Conservation (phyloP, 441 rosid genomes). For the Syzygium syzygioides region DNA sequence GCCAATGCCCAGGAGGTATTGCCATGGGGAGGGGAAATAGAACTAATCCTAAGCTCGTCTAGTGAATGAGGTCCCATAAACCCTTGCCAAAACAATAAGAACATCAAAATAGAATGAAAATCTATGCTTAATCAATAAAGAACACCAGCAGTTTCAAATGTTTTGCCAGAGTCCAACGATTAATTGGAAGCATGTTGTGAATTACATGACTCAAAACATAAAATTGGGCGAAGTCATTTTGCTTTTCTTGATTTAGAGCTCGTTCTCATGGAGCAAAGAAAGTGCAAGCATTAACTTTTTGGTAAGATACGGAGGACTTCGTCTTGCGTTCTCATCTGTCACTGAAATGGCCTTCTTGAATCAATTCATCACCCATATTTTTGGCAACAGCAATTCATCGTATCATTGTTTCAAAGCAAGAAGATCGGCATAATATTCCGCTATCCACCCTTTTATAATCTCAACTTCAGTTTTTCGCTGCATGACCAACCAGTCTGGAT, state of each 20-base stretch:
- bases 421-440: neutral
- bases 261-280: neutral
- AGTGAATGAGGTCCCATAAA: neutral
- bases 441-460: slow-evolving; percentile 4
- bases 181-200: neutral
- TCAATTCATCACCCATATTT: neutral
- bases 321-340: neutral
- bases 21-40: neutral
- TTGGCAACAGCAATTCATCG: neutral
- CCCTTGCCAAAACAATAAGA: neutral
- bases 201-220: neutral
- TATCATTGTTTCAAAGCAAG: neutral
- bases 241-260: neutral
- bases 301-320: neutral
- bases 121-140: too few species aligned
- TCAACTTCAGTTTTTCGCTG: neutral
- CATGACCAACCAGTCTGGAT: slow-evolving; percentile 3
- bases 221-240: neutral
- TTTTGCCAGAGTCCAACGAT: too few species aligned
- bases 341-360: neutral
- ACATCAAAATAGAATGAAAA: too few species aligned
- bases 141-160: too few species aligned
- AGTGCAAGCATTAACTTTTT: neutral
- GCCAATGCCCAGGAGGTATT: neutral
- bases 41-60: neutral